Evolutionary conservation across 352 stramenopile genomes (phyloP), one percentile per base, ranked within the genome.

Genomic region (Pythium rhizo-oryzae): DNA sequence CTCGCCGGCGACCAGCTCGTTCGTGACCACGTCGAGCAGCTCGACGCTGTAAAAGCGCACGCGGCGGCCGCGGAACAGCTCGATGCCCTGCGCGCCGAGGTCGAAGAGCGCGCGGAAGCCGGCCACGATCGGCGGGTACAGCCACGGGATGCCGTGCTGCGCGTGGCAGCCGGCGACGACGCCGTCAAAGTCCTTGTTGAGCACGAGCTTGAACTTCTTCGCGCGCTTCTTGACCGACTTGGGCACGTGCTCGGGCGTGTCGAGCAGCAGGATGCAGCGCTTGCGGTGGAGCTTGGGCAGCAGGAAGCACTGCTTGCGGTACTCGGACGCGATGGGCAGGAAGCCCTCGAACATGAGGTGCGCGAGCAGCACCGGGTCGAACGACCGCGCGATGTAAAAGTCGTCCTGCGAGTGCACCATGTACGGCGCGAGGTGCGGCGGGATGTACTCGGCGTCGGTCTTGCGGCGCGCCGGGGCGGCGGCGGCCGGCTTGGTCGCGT

Each of bases 261-360:
- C 70, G 5, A 95, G 64, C 50, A 90, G 68, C 56, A 98, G 71
- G 12, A 98, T 83, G 71, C 90, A 98, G 46, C 95, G 89, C 73
- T 97, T 77, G 46, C 88, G 77, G 67, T 98, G 91, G 50, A 98
- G 79, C 70, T 98, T 98, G 13, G 92, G 91, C 57, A 97, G 66
- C 47, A 97, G 69, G 61, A 94, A 90, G 51, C 76, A 85, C 47
- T 82, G 71, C 30, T 67, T 77, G 30, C 79, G 76, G 72, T 85
- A 90, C 49, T 94, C 80, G 39, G 90, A 96, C 6, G 94, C 94
- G 66, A 98, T 98, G 33, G 94, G 94, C 60, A 98, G 76, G 63
- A 98, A 98, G n/a, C 94, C 94, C 70, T 98, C 91, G 61, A 81
- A 90, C 91, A 98, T 98, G 54, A 98, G 79, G 69, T 97, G 91